Conservation (phyloP, 176 grass and related monocot species). For the Chloris gayana region DNA sequence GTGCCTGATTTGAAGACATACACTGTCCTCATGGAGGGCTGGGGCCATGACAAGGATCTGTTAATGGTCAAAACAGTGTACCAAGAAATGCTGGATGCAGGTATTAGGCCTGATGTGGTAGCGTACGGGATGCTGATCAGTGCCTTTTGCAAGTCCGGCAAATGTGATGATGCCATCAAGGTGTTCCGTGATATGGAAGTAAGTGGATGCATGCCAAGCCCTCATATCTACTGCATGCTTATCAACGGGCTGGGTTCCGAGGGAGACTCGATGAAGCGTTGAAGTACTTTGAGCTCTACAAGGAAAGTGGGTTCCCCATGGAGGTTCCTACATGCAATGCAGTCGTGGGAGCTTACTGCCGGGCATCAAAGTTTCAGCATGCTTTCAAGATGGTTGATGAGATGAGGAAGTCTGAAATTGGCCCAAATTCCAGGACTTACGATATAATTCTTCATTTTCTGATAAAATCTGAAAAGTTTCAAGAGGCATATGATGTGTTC, state of each 20-base stretch:
- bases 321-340: slow-evolving; percentile 78
- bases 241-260: slow-evolving; percentile 65
- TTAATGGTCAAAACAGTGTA: slow-evolving; percentile 52
- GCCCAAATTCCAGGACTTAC: slow-evolving; percentile 63
- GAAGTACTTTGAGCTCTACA: slow-evolving; percentile 69
- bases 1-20: slow-evolving; percentile 48
- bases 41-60: slow-evolving; percentile 46
- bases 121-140: slow-evolving; percentile 65
- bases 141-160: slow-evolving; percentile 62
- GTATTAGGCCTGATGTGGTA: slow-evolving; percentile 55
- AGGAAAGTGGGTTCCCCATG: slow-evolving; percentile 58
- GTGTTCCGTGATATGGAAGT: slow-evolving; percentile 65
- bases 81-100: slow-evolving; percentile 63
- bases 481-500: slow-evolving; percentile 61
- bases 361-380: slow-evolving; percentile 56
- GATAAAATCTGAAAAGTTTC: slow-evolving; percentile 53
- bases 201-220: slow-evolving; percentile 62
- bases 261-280: slow-evolving; percentile 66
- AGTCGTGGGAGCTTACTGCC: slow-evolving; percentile 66
- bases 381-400: slow-evolving; percentile 68
- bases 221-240: slow-evolving; percentile 76
- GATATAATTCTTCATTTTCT: slow-evolving; percentile 69
- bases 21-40: slow-evolving; percentile 54
- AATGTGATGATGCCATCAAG: slow-evolving; percentile 70
- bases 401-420: slow-evolving; percentile 62